A percentile compares a stretch with the other conserved stretches of the same genome.
phyloP scores from a whole-genome alignment of 345 rosid genomes.

The Euphorbia lathyris region DNA sequence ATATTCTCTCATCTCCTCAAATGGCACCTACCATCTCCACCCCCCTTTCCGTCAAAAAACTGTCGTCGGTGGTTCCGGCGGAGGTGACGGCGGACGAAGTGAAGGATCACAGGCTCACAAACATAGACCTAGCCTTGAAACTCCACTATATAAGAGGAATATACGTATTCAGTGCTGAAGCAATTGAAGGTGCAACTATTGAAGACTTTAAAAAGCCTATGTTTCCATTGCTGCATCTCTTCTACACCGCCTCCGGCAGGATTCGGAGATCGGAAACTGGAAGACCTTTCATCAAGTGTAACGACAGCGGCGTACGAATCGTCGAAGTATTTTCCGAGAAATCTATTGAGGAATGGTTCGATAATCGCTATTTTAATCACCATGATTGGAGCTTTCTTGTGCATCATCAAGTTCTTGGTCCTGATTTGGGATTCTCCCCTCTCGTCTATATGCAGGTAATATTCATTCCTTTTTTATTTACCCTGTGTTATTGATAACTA shows the following conservation, averaged over 20 bases:
- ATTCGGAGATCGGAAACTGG: conserved; percentile 46
- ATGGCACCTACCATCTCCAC: conserved; percentile 4
- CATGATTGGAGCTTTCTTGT: conserved; percentile 32
- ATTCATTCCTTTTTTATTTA: too few species aligned
- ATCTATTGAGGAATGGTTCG: conserved; percentile 55
- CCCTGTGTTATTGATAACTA: too few species aligned
- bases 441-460: conserved; percentile 63
- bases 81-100: conserved; percentile 38
- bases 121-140: conserved; percentile 70
- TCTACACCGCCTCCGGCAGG: conserved; percentile 46
- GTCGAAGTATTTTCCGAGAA: conserved; percentile 47
- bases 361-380: conserved; percentile 9
- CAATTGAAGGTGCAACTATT: neutral
- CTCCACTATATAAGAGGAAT: conserved; percentile 66
- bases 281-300: conserved; percentile 64
- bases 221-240: conserved; percentile 40
- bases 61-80: conserved; percentile 67
- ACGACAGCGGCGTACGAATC: conserved; percentile 68
- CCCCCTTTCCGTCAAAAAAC: conserved; percentile 33
- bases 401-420: conserved; percentile 51
- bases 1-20: neutral
- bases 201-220: conserved; percentile 44
- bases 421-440: conserved; percentile 74
- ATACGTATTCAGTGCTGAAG: conserved; percentile 48
- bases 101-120: conserved; percentile 37